Conservation (phyloP, 371 early-diverging fungal genomes). For the Apophysomyces ossiformis region DNA sequence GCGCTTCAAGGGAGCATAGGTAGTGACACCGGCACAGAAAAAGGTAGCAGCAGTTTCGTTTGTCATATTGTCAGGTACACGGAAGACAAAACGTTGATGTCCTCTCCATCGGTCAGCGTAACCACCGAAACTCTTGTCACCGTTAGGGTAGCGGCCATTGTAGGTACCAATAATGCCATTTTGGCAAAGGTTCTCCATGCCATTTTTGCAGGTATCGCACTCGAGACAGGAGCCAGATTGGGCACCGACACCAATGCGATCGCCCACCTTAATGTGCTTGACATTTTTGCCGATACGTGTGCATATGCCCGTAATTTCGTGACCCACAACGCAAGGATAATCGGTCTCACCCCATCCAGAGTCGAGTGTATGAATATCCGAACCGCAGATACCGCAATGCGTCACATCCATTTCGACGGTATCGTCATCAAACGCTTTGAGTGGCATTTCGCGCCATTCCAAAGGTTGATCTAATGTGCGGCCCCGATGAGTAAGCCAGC, state of each 20-base stretch:
- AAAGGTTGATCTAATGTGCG: constrained; percentile 18
- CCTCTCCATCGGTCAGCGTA: constrained; percentile 71
- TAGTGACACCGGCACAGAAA: constrained; percentile 61
- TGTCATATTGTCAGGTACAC: constrained; percentile 61
- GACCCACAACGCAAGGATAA: constrained; percentile 16
- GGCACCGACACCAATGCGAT: constrained; percentile 75
- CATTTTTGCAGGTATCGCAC: constrained; percentile 30
- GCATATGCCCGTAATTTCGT: constrained; percentile 34
- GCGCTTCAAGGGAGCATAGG: constrained; percentile 62
- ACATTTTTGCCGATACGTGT: constrained; percentile 59
- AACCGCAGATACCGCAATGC: constrained; percentile 56
- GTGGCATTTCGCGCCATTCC: constrained; percentile 17
- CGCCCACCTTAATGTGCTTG: constrained; percentile 62
- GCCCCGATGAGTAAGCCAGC: not conserved
- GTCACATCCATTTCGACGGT: constrained; percentile 53
- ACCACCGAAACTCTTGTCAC: constrained; percentile 67
- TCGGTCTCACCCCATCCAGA: constrained; percentile 21
- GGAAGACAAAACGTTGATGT: constrained; percentile 58
- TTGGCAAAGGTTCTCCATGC: constrained; percentile 30
- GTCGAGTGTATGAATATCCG: constrained; percentile 60
- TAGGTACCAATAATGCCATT: constrained; percentile 26
- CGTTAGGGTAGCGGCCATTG: constrained; percentile 55
- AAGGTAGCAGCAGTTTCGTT: constrained; percentile 60
- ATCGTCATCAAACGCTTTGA: constrained; percentile 34
- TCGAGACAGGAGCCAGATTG: constrained; percentile 55